Conservation (phyloP, 495 filamentous ascomycete species). For the Penicilliopsis zonata region DNA sequence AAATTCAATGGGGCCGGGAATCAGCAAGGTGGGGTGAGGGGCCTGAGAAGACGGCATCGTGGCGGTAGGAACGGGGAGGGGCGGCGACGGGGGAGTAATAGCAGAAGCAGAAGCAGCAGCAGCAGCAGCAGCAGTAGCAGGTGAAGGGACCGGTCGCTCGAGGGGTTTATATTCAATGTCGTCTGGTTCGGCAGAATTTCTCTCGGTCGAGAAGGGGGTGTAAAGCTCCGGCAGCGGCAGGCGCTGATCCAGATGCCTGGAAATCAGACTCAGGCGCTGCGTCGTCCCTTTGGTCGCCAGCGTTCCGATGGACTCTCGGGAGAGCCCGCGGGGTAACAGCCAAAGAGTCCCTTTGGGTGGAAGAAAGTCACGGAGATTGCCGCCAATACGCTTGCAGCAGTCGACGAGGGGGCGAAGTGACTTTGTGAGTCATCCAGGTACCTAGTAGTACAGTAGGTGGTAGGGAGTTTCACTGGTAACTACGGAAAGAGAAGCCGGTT, state of each 20-base stretch:
- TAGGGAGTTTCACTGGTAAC: too few relatives aligned
- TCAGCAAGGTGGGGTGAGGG: conserved; percentile 72
- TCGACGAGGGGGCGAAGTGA: too few relatives aligned
- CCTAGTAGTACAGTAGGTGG: too few relatives aligned
- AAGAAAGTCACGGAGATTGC: conserved; percentile 24
- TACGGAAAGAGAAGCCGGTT: too few relatives aligned
- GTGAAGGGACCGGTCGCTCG: conserved; percentile 22
- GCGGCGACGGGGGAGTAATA: conserved; percentile 16
- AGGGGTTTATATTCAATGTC: conserved; percentile 45
- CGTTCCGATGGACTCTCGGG: conserved; percentile 26
- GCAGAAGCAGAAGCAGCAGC: conserved; percentile 61
- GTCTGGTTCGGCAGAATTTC: conserved; percentile 39
- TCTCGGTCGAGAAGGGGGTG: conserved; percentile 57
- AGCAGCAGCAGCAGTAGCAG: conserved; percentile 7
- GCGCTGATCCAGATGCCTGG: conserved; percentile 60
- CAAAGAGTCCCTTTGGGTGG: conserved; percentile 6
- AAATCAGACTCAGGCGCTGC: conserved; percentile 67
- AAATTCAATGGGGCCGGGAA: conserved; percentile 96
- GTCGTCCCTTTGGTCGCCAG: conserved; percentile 46
- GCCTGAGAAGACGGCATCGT: conserved; percentile 75
- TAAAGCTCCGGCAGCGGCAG: conserved; percentile 48
- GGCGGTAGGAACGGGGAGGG: conserved; percentile 10
- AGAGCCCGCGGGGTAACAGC: conserved; percentile 24
- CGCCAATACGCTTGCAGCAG: too few relatives aligned
- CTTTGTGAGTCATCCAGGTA: too few relatives aligned